Conservation (phyloP, 1,284 basidiomycete genomes). For the Boletus nobilissimus region DNA sequence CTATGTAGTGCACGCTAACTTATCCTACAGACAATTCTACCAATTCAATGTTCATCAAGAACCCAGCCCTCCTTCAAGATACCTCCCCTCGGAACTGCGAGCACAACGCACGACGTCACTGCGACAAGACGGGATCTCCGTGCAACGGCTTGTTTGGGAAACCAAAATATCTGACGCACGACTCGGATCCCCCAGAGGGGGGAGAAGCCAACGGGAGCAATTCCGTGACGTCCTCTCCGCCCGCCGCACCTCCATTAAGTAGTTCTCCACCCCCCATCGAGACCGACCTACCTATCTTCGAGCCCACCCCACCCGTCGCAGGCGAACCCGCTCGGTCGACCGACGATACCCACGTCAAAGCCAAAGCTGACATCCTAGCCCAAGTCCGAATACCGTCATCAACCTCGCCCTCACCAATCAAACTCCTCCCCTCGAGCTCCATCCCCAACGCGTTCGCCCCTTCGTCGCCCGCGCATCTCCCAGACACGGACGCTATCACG, state of each 20-base stretch:
- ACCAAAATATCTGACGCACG: slow-evolving; percentile 30
- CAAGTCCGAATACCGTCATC: slow-evolving; percentile 65
- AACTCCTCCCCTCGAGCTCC: slow-evolving; percentile 49
- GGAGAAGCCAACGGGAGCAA: not conserved
- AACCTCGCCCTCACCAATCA: slow-evolving; percentile 65
- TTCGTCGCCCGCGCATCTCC: slow-evolving; percentile 40
- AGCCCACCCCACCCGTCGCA: slow-evolving; percentile 1
- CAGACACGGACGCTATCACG: slow-evolving; percentile 35
- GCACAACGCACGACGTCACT: slow-evolving; percentile 2
- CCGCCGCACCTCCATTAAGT: slow-evolving; percentile 41
- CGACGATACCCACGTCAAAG: not conserved
- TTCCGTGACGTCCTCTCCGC: slow-evolving; percentile 29
- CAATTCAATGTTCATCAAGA: slow-evolving; percentile 35
- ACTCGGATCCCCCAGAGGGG: slow-evolving; percentile 35
- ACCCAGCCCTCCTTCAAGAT: slow-evolving; percentile 37
- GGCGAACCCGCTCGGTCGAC: not conserved
- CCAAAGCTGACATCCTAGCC: not conserved
- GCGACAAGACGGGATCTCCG: not conserved
- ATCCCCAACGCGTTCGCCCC: slow-evolving; percentile 29
- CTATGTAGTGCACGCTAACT: not conserved
- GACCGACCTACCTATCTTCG: not conserved
- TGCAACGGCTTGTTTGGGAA: slow-evolving; percentile 33
- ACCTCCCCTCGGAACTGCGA: not conserved
- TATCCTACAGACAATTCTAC: slow-evolving; percentile 13
- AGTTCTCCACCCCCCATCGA: slow-evolving; percentile 40